These are phyloP conservation scores for Dictyostelium intermedium DNA, from an alignment of 78 protist species.

Conservation along the genomic window DNA sequence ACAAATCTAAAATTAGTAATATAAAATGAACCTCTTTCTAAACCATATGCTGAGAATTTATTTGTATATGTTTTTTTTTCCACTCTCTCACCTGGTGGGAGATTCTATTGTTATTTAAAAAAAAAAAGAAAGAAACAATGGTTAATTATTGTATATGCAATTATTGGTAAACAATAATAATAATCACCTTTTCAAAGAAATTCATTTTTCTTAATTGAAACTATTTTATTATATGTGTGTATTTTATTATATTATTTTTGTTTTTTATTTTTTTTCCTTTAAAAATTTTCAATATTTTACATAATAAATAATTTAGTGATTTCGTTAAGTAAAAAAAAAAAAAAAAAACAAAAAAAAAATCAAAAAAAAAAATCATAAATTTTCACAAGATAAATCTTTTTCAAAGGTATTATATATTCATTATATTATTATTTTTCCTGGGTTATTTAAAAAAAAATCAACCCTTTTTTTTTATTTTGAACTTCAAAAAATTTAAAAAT, in stretches of 20 bases:
- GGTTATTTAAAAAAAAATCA: neutral
- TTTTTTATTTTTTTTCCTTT: too few species aligned
- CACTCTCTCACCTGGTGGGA: constrained; percentile 32
- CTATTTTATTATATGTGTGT: neutral
- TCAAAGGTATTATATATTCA: neutral
- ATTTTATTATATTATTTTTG: neutral
- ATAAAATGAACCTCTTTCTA: constrained; percentile 46
- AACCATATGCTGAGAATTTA: constrained; percentile 23
- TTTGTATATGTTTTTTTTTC: constrained; percentile 49
- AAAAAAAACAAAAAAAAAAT: neutral
- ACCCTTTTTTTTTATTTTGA: neutral
- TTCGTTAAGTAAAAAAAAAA: neutral
- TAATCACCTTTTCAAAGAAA: constrained; percentile 14
- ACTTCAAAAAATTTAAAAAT: neutral
- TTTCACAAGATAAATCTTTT: neutral
- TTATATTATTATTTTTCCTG: neutral
- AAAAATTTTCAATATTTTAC: neutral
- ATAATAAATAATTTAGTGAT: neutral
- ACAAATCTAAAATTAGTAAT: constrained; percentile 51
- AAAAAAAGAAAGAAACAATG: too few species aligned
- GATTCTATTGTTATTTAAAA: neutral
- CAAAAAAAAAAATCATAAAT: neutral
- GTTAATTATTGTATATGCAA: too few species aligned
- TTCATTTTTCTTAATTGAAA: neutral
- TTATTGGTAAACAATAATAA: neutral